phyloP scores from a whole-genome alignment of 768 basidiomycete species.

The Galerina marginata region DNA sequence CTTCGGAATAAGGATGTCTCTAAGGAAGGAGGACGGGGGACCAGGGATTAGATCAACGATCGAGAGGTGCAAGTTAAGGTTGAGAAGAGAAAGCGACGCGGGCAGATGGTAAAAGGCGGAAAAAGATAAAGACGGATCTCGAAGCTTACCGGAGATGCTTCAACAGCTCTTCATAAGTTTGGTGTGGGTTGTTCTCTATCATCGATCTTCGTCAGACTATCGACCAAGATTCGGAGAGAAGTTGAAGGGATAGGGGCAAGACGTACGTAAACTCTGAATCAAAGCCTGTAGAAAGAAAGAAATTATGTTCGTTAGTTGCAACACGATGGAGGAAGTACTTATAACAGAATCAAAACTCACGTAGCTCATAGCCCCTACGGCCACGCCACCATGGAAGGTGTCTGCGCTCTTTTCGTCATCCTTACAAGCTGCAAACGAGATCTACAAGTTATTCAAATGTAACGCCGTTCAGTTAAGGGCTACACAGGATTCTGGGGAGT shows the following conservation, averaged over 20 bases:
- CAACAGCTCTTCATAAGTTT: conserved; percentile 70
- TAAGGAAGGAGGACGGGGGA: neutral
- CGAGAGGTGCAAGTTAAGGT: too few relatives aligned
- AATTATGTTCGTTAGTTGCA: neutral
- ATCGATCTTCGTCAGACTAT: neutral
- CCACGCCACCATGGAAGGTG: conserved; percentile 63
- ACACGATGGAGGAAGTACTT: neutral
- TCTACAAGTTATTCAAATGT: conserved; percentile 37
- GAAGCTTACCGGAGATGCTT: conserved; percentile 22
- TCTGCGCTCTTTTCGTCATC: conserved; percentile 79
- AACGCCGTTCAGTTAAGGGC: neutral
- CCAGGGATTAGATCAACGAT: neutral
- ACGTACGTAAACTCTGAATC: conserved; percentile 38
- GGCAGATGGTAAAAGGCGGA: neutral
- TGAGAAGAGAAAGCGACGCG: too few relatives aligned
- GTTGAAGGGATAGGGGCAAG: neutral
- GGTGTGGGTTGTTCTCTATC: conserved; percentile 53
- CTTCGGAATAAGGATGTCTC: conserved; percentile 27
- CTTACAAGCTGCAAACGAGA: conserved; percentile 74
- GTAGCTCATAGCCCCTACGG: conserved; percentile 82
- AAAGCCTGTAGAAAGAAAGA: conserved; percentile 71
- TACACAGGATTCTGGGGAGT: neutral
- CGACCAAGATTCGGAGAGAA: neutral
- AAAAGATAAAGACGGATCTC: too few relatives aligned
- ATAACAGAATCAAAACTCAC: conserved; percentile 44